These are phyloP conservation scores for Novymonas esmeraldas DNA, from an alignment of 208 protist species.

Conservation along the genomic window DNA sequence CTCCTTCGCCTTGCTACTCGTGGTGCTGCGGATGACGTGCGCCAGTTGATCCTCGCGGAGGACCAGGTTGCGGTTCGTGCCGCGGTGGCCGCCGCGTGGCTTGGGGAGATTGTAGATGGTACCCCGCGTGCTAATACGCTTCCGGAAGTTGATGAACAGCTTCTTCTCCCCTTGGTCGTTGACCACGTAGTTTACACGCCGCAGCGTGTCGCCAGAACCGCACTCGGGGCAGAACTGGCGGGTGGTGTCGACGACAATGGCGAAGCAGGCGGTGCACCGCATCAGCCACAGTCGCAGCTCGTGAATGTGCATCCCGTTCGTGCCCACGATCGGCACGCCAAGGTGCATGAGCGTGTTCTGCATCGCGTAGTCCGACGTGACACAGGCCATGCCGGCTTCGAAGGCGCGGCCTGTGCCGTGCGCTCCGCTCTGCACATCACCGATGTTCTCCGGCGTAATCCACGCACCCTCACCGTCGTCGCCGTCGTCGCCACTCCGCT, in stretches of 20 bases:
- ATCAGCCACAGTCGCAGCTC: conserved; percentile 92
- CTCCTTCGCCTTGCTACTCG: conserved; percentile 59
- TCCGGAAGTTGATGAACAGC: conserved; percentile 90
- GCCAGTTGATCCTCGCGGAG: conserved; percentile 92
- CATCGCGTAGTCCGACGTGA: conserved; percentile 96
- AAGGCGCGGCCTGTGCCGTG: conserved; percentile 45
- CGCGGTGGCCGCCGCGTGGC: conserved; percentile 81
- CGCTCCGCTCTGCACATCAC: conserved; percentile 29
- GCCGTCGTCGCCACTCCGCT: conserved; percentile 32
- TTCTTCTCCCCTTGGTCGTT: conserved; percentile 82
- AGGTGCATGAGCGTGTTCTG: conserved; percentile 95
- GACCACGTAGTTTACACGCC: conserved; percentile 91
- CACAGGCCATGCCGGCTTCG: conserved; percentile 83
- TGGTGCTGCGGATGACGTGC: conserved; percentile 74
- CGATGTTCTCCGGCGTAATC: conserved; percentile 94
- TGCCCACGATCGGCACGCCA: conserved; percentile 86
- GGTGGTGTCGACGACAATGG: conserved; percentile 89
- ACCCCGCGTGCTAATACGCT: conserved; percentile 84
- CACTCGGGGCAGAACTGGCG: conserved; percentile 90
- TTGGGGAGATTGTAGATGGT: conserved; percentile 89
- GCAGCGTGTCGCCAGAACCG: conserved; percentile 90
- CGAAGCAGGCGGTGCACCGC: conserved; percentile 90
- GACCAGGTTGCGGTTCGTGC: conserved; percentile 88
- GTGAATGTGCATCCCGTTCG: conserved; percentile 85
- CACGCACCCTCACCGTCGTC: conserved; percentile 84